phyloP scores from a whole-genome alignment of 805 yeast species.

The Ascoidea asiatica region DNA sequence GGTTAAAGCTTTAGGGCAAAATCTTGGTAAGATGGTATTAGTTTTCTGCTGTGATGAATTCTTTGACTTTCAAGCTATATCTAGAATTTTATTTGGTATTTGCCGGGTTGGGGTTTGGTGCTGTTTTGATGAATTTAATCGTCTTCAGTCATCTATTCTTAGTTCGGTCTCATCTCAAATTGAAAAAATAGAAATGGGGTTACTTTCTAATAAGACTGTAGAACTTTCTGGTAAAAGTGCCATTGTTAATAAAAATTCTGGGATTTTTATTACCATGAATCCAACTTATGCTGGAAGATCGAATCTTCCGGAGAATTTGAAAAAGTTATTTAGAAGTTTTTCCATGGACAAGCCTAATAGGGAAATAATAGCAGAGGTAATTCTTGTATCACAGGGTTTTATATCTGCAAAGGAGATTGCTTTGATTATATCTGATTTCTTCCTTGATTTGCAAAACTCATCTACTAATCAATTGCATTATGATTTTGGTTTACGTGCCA shows the following conservation, averaged over 20 bases:
- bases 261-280: slow-evolving; percentile 82
- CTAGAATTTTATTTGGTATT: slow-evolving; percentile 65
- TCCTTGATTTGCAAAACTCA: slow-evolving; percentile 24
- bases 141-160: slow-evolving; percentile 55
- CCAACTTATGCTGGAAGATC: slow-evolving; percentile 82
- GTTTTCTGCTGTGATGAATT: slow-evolving; percentile 90
- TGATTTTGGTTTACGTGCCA: slow-evolving; percentile 80
- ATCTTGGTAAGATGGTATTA: slow-evolving; percentile 65
- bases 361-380: slow-evolving; percentile 50
- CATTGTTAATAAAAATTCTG: slow-evolving; percentile 34
- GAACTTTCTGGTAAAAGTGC: slow-evolving; percentile 29
- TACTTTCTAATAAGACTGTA: slow-evolving; percentile 18
- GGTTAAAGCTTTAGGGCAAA: slow-evolving; percentile 69
- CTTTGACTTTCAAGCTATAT: slow-evolving; percentile 69
- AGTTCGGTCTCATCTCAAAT: slow-evolving; percentile 80
- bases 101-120: slow-evolving; percentile 87
- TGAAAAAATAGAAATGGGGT: slow-evolving; percentile 51
- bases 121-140: slow-evolving; percentile 90
- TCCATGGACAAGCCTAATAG: slow-evolving; percentile 65
- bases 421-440: slow-evolving; percentile 36
- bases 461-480: slow-evolving; percentile 58
- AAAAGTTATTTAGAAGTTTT: slow-evolving; percentile 62
- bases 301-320: slow-evolving; percentile 72
- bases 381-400: slow-evolving; percentile 69
- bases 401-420: slow-evolving; percentile 31